phyloP scores from a whole-genome alignment of 768 basidiomycete genomes.

The Lactarius deliciosus region DNA sequence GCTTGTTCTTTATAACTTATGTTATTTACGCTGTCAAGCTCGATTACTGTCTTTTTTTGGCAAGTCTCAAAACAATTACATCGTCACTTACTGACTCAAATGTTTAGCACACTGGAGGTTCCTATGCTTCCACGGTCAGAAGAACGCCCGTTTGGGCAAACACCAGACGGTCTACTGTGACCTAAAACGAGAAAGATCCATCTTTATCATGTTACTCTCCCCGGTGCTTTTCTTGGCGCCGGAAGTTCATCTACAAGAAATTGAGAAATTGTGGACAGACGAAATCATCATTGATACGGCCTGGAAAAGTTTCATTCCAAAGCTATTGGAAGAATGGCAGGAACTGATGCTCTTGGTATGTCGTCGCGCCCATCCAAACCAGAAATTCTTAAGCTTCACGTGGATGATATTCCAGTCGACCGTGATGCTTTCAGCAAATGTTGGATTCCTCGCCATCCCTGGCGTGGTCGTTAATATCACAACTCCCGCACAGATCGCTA shows the following conservation, averaged over 20 bases:
- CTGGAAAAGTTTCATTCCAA: background rate
- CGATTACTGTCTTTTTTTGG: background rate
- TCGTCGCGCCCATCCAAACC: background rate
- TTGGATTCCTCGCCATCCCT: conserved; percentile 38
- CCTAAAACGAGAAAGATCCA: background rate
- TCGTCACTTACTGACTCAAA: too few relatives aligned
- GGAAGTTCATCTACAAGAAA: background rate
- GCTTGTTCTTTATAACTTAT: too few relatives aligned
- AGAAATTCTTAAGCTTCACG: background rate
- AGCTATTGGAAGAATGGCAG: background rate
- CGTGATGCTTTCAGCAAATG: conserved; percentile 37
- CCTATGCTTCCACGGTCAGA: conserved; percentile 1
- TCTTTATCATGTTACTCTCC: background rate
- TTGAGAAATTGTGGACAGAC: background rate
- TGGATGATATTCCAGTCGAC: conserved; percentile 30
- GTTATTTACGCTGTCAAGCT: too few relatives aligned
- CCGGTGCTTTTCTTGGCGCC: background rate
- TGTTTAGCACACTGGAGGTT: background rate
- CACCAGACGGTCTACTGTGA: background rate
- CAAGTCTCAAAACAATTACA: too few relatives aligned
- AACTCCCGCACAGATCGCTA: conserved; percentile 36
- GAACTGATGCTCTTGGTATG: conserved; percentile 1
- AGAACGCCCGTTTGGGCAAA: background rate
- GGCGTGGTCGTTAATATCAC: background rate
- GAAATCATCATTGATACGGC: background rate